phyloP scores from a whole-genome alignment of 805 yeast genomes.

The Torulaspora indica region DNA sequence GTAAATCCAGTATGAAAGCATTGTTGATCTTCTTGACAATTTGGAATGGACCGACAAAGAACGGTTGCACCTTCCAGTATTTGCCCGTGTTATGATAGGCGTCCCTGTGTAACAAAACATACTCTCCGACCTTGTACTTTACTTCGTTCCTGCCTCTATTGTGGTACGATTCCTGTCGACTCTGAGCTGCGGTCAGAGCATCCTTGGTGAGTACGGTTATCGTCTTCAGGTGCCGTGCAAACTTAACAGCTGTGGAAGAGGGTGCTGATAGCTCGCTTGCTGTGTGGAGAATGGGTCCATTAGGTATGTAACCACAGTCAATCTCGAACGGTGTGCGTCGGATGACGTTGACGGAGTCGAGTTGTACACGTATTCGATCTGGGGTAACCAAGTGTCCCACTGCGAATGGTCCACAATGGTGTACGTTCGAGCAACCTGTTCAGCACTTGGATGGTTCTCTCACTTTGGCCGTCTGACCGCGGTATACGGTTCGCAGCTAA shows the following conservation, averaged over 20 bases:
- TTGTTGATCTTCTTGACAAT: too few relatives aligned
- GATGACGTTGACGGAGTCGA: not conserved
- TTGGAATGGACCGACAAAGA: too few relatives aligned
- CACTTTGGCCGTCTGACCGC: too few relatives aligned
- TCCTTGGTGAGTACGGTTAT: not conserved
- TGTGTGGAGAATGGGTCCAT: not conserved
- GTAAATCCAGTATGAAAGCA: too few relatives aligned
- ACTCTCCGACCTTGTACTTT: too few relatives aligned
- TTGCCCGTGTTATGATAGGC: too few relatives aligned
- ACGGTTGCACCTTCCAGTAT: too few relatives aligned
- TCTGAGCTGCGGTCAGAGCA: not conserved
- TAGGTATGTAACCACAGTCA: not conserved
- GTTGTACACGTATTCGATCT: not conserved
- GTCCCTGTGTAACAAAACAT: too few relatives aligned
- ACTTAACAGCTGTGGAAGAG: not conserved
- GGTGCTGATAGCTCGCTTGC: not conserved
- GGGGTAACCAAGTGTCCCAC: not conserved
- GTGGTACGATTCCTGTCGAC: not conserved
- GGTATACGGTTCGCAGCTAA: too few relatives aligned
- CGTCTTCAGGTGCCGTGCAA: not conserved
- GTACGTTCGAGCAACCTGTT: not conserved
- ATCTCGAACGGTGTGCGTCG: not conserved
- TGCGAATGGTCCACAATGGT: not conserved
- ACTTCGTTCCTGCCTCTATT: not conserved
- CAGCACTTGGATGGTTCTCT: too few relatives aligned